A percentile compares a stretch with the other conserved stretches of the same genome.
Conservation (phyloP, 2,329 filamentous ascomycete genomes). For the Thelonectria discophora region DNA sequence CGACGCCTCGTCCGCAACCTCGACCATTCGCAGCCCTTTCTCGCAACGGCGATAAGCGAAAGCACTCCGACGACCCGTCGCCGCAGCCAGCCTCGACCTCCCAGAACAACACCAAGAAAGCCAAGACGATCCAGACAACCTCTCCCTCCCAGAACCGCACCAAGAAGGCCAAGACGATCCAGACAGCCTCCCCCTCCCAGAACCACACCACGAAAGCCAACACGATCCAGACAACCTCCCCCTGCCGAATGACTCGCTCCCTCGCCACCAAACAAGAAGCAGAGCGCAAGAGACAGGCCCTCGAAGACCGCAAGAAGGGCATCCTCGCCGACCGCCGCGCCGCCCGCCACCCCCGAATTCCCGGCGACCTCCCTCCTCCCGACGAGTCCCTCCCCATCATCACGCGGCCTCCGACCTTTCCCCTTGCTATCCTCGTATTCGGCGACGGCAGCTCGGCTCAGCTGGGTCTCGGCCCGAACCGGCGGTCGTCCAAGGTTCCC, state of each 20-base stretch:
- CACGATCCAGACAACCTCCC: neutral
- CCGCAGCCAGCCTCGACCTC: neutral
- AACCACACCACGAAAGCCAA: neutral
- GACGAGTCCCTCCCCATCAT: neutral
- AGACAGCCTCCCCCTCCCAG: too few relatives aligned
- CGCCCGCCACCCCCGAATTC: neutral
- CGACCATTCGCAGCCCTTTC: neutral
- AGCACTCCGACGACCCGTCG: neutral
- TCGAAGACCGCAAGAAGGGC: neutral
- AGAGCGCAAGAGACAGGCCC: neutral
- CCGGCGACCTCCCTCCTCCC: neutral
- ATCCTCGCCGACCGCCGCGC: neutral
- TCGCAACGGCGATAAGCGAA: neutral
- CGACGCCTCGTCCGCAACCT: too few relatives aligned
- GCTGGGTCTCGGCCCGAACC: constrained; percentile 24
- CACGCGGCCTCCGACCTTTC: neutral
- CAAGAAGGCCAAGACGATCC: neutral
- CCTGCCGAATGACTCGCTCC: neutral
- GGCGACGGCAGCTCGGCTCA: constrained; percentile 22
- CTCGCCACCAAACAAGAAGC: neutral
- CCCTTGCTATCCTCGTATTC: constrained; percentile 17
- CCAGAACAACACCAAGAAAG: neutral
- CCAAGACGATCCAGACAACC: neutral
- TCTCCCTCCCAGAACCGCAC: neutral
- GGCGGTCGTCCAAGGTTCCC: neutral